Evolutionary conservation across 805 yeast genomes (phyloP).

Genomic region (Saccharomycopsis selenospora): DNA sequence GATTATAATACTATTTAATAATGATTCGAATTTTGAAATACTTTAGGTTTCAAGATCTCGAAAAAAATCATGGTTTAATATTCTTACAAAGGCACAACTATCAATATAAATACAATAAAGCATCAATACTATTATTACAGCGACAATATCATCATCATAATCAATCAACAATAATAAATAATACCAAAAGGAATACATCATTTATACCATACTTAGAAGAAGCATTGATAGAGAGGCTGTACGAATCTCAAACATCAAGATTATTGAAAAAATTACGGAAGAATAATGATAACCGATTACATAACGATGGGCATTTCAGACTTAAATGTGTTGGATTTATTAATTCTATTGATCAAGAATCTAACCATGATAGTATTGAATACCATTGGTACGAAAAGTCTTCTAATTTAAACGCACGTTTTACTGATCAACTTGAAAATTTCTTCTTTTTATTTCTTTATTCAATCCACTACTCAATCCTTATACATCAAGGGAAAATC

Average conservation of each 20-base stretch:
- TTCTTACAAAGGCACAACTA: no score
- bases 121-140: not conserved
- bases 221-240: not conserved
- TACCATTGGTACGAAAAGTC: not conserved
- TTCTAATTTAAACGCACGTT: not conserved
- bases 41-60: not conserved
- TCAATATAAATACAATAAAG: no score
- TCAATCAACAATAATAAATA: not conserved
- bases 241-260: not conserved
- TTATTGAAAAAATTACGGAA: not conserved
- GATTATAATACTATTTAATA: no score
- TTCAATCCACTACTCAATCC: not conserved
- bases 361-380: not conserved
- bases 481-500: not conserved
- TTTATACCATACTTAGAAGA: not conserved
- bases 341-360: not conserved
- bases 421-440: not conserved
- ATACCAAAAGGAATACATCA: not conserved
- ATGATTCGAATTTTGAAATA: not conserved
- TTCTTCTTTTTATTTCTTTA: not conserved
- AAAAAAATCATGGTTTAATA: not conserved
- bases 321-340: not conserved
- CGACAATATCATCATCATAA: not conserved
- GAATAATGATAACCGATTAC: not conserved
- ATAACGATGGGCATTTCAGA: not conserved